Evolutionary conservation across 139 green algal genomes (phyloP).

Genomic region (Mychonastes homosphaera): DNA sequence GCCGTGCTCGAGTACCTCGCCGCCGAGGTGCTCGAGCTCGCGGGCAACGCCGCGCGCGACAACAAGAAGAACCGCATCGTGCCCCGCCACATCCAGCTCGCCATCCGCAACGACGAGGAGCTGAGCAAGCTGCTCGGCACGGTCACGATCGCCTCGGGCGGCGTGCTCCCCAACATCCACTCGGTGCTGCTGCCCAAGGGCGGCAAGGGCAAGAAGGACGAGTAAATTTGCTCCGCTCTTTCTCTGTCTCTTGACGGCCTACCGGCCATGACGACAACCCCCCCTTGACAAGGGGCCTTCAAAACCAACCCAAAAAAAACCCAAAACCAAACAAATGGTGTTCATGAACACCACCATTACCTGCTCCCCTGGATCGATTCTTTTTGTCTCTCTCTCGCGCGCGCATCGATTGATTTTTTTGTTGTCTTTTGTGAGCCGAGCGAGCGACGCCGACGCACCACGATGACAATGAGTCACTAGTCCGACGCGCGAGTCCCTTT

Average conservation of each 20-base stretch:
- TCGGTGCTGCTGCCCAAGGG: slow-evolving; percentile 64
- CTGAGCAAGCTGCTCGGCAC: slow-evolving; percentile 65
- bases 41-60: slow-evolving; percentile 74
- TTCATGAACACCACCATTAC: slow-evolving; percentile 9
- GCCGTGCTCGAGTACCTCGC: slow-evolving; percentile 52
- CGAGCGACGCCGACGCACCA: neutral
- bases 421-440: neutral
- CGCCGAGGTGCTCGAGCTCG: slow-evolving; percentile 70
- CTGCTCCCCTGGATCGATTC: neutral
- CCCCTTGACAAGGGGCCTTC: neutral
- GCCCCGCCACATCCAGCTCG: slow-evolving; percentile 80
- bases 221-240: neutral
- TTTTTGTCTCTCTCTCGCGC: neutral
- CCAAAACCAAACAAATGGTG: neutral
- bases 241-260: neutral
- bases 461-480: neutral
- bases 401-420: neutral
- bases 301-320: neutral
- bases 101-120: slow-evolving; percentile 81
- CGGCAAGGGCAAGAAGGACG: slow-evolving; percentile 53
- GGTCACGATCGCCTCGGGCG: slow-evolving; percentile 61
- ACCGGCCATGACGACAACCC: neutral
- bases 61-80: slow-evolving; percentile 89
- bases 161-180: slow-evolving; percentile 78
- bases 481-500: neutral